A percentile compares a stretch with the other conserved stretches of the same genome.
Conservation (phyloP, 208 protist species). For the Trypanosoma platydactyli region DNA sequence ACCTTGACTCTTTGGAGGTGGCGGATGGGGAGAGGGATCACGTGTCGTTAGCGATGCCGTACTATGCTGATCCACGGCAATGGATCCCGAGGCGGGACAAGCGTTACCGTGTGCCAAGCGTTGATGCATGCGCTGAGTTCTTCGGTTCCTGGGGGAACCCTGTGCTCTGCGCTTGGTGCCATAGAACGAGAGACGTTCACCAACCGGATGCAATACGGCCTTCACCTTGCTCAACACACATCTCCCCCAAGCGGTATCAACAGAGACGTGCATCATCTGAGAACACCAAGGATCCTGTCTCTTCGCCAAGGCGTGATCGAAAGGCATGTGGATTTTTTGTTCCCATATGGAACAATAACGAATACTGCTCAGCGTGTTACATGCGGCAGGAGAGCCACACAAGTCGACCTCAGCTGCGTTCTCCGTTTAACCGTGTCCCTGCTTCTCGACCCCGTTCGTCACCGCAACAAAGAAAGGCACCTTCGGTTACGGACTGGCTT, state of each 20-base stretch:
- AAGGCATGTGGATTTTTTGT: constrained; percentile 8
- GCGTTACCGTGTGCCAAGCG: neutral
- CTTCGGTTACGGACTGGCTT: too few species aligned
- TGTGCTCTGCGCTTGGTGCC: constrained; percentile 12
- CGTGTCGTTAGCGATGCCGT: neutral
- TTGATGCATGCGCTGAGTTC: constrained; percentile 16
- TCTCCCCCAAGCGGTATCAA: neutral
- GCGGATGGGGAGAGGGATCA: too few species aligned
- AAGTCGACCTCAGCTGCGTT: neutral
- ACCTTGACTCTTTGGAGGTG: too few species aligned
- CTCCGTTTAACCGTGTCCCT: neutral
- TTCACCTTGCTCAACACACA: neutral
- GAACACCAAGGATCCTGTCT: neutral
- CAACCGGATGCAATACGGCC: neutral
- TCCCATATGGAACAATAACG: constrained; percentile 16
- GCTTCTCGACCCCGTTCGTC: neutral
- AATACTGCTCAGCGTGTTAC: constrained; percentile 25
- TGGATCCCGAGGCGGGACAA: constrained; percentile 12
- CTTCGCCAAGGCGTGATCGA: neutral
- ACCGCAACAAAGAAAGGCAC: neutral
- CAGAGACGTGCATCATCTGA: neutral
- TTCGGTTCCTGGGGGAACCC: constrained; percentile 17
- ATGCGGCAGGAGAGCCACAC: neutral
- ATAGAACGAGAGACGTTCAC: constrained; percentile 1
- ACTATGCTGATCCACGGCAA: constrained; percentile 25